Base-by-base conservation (phyloP, 257 asterid species). In the Misopates orontium region DNA sequence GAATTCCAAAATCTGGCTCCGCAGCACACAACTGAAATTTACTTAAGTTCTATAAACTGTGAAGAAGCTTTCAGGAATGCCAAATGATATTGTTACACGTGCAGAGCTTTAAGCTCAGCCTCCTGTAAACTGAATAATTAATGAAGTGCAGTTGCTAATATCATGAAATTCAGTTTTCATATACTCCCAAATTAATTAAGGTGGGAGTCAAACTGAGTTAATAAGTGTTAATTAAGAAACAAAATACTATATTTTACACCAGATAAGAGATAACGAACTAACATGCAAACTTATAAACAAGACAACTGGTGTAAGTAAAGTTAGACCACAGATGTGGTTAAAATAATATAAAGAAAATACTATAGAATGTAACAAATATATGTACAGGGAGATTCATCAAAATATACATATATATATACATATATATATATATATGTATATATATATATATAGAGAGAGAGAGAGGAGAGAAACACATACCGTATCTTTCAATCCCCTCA, bases 401-500 rank as follows among this genome's bases (percentile, higher is more conserved):
- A 28, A 28, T 28, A 28, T 28, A 7, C 7, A 28, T 28, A 28
- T 28, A 7, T 7, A 28, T 2, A 28, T 28, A 28, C 36, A 28
- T 7, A 28, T 7, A 28, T 2, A 28, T 7, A 28, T 2, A 28
- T 7, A 28, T 7, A 28, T 2, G 7, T 28, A 28, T 7, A 28
- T 7, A 28, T 7, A 28, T 2, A 28, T 7, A 28, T 2, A 28
- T 7, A 28, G n/a, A n/a, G n/a, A n/a, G n/a, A n/a, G n/a, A n/a
- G n/a, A 28, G 7, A n/a, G 24, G 31, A 32, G 10, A 32, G 40
- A 49, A 64, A 41, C 41, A 64, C 78, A 23, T 82, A 93, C 97
- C 99, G 49, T 88, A 87, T 87, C 64, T 87, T 80, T 88, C 95
- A 69, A 80, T 60, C 51, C 89, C 90, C 70, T 90, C 97, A 78